Conservation (phyloP, 169 alveolate species). For the Plasmodium vinckei region DNA sequence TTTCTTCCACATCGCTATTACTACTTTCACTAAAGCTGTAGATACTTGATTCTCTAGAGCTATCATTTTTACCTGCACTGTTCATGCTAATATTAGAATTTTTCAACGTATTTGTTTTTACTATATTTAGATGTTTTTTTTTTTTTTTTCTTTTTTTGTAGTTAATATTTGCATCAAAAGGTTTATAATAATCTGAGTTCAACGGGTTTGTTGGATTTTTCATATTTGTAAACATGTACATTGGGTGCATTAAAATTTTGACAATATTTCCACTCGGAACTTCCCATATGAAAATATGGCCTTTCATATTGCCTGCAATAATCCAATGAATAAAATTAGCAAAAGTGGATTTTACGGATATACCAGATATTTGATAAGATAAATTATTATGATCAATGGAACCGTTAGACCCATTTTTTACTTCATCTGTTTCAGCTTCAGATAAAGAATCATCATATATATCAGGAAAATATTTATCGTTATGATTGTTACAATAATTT, state of each 20-base stretch:
- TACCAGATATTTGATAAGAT: conserved; percentile 72
- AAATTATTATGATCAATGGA: conserved; percentile 7
- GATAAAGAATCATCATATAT: too few relatives aligned
- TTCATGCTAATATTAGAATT: background rate
- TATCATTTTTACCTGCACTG: background rate
- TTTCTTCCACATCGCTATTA: background rate
- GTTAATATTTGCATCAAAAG: background rate
- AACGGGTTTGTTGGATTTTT: conserved; percentile 5
- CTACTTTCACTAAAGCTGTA: background rate
- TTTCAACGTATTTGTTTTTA: background rate
- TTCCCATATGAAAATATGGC: conserved; percentile 75
- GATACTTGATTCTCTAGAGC: background rate
- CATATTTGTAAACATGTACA: conserved; percentile 19
- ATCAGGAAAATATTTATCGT: background rate
- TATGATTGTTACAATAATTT: conserved; percentile 1
- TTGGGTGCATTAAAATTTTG: conserved; percentile 49
- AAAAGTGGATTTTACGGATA: conserved; percentile 72
- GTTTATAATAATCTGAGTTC: background rate
- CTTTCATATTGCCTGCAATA: conserved; percentile 75
- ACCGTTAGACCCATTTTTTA: background rate
- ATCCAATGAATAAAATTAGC: conserved; percentile 77
- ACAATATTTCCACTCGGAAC: conserved; percentile 74
- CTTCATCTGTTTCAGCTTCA: background rate
- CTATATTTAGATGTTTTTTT: background rate
- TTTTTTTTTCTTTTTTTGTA: conserved; percentile 17